These are phyloP conservation scores for Adansonia grandidieri DNA, from an alignment of 441 rosid genomes.

Conservation along the genomic window DNA sequence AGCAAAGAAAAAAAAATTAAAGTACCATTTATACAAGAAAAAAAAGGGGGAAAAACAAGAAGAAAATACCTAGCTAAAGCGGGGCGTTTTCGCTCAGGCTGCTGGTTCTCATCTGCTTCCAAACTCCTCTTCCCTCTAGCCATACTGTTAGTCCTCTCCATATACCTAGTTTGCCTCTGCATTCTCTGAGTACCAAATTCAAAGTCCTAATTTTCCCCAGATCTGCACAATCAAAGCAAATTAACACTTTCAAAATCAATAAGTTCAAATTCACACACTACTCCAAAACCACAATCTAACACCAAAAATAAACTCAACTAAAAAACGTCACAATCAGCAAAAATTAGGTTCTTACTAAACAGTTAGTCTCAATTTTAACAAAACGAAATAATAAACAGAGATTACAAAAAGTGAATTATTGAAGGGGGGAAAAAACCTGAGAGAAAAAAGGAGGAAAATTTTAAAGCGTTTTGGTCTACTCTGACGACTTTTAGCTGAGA, in stretches of 20 bases:
- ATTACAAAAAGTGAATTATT: not conserved
- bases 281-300: slow-evolving; percentile 18
- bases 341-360: not conserved
- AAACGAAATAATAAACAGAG: slow-evolving; percentile 4
- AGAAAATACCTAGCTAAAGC: slow-evolving; percentile 80
- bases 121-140: slow-evolving; percentile 86
- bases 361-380: not conserved
- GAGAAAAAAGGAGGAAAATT: not conserved
- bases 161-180: slow-evolving; percentile 73
- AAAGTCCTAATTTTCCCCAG: slow-evolving; percentile 48
- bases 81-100: slow-evolving; percentile 85
- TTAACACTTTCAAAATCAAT: slow-evolving; percentile 13
- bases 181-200: slow-evolving; percentile 30
- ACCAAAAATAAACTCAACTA: not conserved
- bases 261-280: not conserved
- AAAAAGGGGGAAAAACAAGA: not conserved
- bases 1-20: not conserved
- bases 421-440: slow-evolving; percentile 6
- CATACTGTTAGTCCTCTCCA: slow-evolving; percentile 87
- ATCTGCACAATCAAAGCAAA: slow-evolving; percentile 47
- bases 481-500: slow-evolving; percentile 10
- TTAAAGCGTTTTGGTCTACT: not conserved
- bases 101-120: slow-evolving; percentile 73
- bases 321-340: slow-evolving; percentile 11
- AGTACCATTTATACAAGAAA: not conserved